Evolutionary conservation across 2,329 filamentous ascomycete species (phyloP), one percentile per base, ranked within the genome.

Genomic region (Xylariaceae sp.): DNA sequence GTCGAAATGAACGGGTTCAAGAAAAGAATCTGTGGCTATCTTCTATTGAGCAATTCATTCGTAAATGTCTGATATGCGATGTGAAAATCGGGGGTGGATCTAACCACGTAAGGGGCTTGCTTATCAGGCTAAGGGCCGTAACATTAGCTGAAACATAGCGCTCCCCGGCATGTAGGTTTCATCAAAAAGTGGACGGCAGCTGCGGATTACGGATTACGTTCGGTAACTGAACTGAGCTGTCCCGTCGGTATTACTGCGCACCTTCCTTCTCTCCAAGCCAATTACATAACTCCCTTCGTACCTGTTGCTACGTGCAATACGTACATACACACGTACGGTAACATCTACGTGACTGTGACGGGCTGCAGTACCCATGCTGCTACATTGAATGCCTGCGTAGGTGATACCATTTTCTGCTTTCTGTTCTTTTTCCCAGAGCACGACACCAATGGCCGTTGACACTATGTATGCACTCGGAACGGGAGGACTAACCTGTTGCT

Each of bases 91-190:
- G 37, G 37, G 37, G 37, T 42, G 37, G 42, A n/a, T 45, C 42
- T 45, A 45, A 15, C 42, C 11, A 15, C 13, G 42, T n/a, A 45
- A 45, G 42, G 42, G 42, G 42, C 42, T 45, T n/a, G n/a, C 5
- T 51, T 7, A 35, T 23, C 44, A 48, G 5, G 39, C 47, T 4
- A 15, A 42, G 9, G 37, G 11, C 37, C 37, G 37, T 42, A 10
- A 30, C 37, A 42, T 13, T 61, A 54, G 56, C 59, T 63, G 62
- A 63, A 62, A 63, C 62, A 48, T 63, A 62, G 62, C 59, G 57
- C 49, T 18, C 17, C 17, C 23, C 23, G 48, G 48, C 23, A 51
- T 51, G 47, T 18, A 7, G 6, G 47, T 49, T 49, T 49, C 47
- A 49, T 49, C 9, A n/a, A 30, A 30, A 30, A 45, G 11, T 15